Evolutionary conservation across 2,329 filamentous ascomycete genomes (phyloP), one percentile per base, ranked within the genome.

Genomic region (Aspergillus hiratsukae): DNA sequence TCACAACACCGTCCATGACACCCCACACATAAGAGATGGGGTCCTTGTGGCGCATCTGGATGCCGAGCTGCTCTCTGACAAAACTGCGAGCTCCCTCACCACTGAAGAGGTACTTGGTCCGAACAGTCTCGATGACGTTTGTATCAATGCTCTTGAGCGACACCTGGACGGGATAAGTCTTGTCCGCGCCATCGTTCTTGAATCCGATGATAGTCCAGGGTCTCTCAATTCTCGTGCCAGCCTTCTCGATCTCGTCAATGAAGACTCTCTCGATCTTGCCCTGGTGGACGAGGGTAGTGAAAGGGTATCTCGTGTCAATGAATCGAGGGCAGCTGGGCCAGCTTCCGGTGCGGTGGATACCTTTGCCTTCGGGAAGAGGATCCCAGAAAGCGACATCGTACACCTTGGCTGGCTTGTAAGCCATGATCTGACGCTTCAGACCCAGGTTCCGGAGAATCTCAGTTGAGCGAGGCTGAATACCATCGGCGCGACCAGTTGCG

Each of bases 281-380:
- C 66, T 86, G 83, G 65, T 86, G 83, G 6, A 86, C 73, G 4
- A 86, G 75, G 29, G 83, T 85, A 29, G 83, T 86, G 70, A 85
- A 86, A 0, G 83, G 83, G 63, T 86, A 86, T 64, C 83, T 75
- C 29, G 84, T 83, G 64, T 87, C 84, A 58, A 87, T 85, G 73
- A 96, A 96, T 62, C 84, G 86, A 0, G 92, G 92, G 74, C 92
- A 97, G 69, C 88, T 92, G 4, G 91, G 88, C 91, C 91, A 96
- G 46, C 80, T 87, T 25, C 83, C 83, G 1, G 84, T 87, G 55
- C 83, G 72, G 58, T 79, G 74, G 46, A 87, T 87, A 48, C 83
- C 84, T 58, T 80, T 77, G 11, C 75, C 76, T 17, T 72, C 69
- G 8, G 76, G 68, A 52, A 70, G 69, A 19, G 84, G 84, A 65